Base-by-base conservation (phyloP, 805 yeast genomes). In the Sporopachydermia quercuum region DNA sequence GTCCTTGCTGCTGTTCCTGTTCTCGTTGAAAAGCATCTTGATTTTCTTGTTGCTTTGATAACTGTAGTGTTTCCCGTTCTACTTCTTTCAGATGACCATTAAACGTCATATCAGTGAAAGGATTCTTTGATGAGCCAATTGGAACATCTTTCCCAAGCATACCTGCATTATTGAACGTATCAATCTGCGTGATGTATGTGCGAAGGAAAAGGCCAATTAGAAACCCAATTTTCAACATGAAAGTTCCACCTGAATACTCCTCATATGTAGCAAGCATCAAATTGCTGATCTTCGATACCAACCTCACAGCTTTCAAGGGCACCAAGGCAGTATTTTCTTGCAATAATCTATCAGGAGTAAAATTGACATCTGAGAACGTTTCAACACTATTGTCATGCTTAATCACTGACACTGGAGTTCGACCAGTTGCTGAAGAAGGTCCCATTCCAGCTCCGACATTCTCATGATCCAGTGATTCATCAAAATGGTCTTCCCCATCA, bases 101-200 rank as follows among this genome's bases (percentile, higher is more conserved):
- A n/a, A 23, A 23, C n/a, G 30, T 23, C 30, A 23, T 23, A 23
- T 23, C 30, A 23, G 30, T 23, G 30, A 23, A 23, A 23, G 30
- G 30, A 23, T 23, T 23, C 30, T n/a, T 23, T n/a, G 8, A 8
- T 8, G 30, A 8, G 8, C 13, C 30, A n/a, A n/a, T n/a, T n/a
- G n/a, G n/a, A n/a, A n/a, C n/a, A n/a, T n/a, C n/a, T n/a, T n/a
- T n/a, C n/a, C n/a, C n/a, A n/a, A n/a, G n/a, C n/a, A n/a, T n/a
- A 8, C 30, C 30, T 8, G 30, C 13, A 23, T 23, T 23, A 23
- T 23, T 23, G 13, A 23, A n/a, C 8, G 8, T n/a, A 8, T 23
- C 30, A 23, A 23, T n/a, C n/a, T 23, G 30, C n/a, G 8, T 23
- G 30, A 23, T 23, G n/a, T 23, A 23, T n/a, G 30, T 23, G 30